phyloP scores from a whole-genome alignment of 2,329 filamentous ascomycete species.

The Penicillium sp. region DNA sequence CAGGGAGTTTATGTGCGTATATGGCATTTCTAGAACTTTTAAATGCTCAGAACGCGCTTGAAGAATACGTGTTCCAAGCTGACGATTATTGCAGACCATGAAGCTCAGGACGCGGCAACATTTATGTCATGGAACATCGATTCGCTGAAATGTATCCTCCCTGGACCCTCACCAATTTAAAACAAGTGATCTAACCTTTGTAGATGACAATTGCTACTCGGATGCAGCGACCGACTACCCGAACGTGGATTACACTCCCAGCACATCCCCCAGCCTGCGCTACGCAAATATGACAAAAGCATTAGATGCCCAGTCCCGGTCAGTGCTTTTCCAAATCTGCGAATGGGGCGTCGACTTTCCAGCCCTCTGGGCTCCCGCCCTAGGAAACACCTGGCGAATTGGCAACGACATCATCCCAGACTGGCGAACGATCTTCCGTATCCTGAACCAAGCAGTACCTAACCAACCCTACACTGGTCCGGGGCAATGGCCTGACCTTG shows the following conservation, averaged over 20 bases:
- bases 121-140: constrained; percentile 40
- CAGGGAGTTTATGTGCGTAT: constrained; percentile 37
- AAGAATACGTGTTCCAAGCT: background rate
- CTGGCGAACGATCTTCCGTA: constrained; percentile 55
- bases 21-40: no score
- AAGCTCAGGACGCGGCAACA: constrained; percentile 44
- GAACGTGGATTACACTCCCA: constrained; percentile 44
- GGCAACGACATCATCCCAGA: constrained; percentile 56
- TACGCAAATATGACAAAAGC: constrained; percentile 51
- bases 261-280: constrained; percentile 41
- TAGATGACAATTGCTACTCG: constrained; percentile 53
- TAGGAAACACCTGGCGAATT: constrained; percentile 54
- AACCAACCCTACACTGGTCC: constrained; percentile 46
- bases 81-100: constrained; percentile 34
- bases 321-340: constrained; percentile 53
- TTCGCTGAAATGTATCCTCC: constrained; percentile 51
- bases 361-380: constrained; percentile 48
- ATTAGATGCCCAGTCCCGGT: constrained; percentile 40
- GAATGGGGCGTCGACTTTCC: constrained; percentile 56
- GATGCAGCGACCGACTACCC: constrained; percentile 40
- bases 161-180: background rate
- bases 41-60: no score
- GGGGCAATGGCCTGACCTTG: constrained; percentile 54
- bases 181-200: background rate
- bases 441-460: constrained; percentile 53